Evolutionary conservation across 2,329 filamentous ascomycete genomes (phyloP), one percentile per base, ranked within the genome.

Genomic region (Penicillium sp.): DNA sequence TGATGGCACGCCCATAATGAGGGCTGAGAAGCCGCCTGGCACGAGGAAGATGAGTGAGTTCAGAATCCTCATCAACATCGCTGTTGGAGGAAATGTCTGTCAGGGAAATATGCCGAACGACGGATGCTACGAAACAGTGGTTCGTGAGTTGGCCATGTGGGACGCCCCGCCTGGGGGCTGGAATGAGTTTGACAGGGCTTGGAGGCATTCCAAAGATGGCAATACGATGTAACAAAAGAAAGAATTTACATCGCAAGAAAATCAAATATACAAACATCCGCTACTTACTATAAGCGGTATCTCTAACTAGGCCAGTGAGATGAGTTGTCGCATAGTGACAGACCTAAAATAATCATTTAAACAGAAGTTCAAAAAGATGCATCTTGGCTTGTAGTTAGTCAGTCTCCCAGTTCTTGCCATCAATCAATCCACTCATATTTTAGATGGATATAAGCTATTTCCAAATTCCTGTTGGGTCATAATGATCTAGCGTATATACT

Each of bases 11-110:
- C 63, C 64, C 19, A 60, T 65, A 35, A 67, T 67, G 64, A 64
- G 63, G 48, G 64, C 64, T 13, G 63, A 65, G 53, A 67, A 65
- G 55, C 64, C 64, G 29, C 57, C 63, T 50, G 64, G 64, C 16
- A 67, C 61, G 43, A 65, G 64, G 52, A 65, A 61, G 45, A 67
- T 67, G 64, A 63, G 63, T 37, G 64, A 67, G 45, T 65, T 67
- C 50, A 64, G 63, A 57, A 64, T 67, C 16, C 64, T 67, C 42
- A 62, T 67, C 58, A 67, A 67, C 35, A 65, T 67, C 23, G 64
- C 64, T 46, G 62, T 67, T 47, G 64, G 64, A 51, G 64, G 64
- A 51, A 65, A 67, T 63, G 64, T 67, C 48, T 67, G 64, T 27
- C 59, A 65, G 50, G 64, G 64, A 53, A 63, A 51, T 49, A 64